phyloP scores from a whole-genome alignment of 371 early-diverging fungal species.

The Apophysomyces elegans region DNA sequence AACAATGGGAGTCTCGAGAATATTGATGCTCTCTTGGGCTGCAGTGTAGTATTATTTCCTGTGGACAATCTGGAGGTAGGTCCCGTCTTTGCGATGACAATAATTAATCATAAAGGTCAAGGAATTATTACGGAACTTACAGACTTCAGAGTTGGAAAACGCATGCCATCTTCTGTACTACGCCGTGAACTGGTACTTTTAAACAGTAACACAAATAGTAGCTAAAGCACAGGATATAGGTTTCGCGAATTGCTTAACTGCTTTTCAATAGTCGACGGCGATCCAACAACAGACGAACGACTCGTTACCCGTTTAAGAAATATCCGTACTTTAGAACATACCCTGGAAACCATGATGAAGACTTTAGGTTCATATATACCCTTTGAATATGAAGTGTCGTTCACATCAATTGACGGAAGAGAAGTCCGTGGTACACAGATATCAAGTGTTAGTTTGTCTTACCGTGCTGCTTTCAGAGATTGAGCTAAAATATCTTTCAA shows the following conservation, averaged over 20 bases:
- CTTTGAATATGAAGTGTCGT: constrained; percentile 32
- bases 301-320: constrained; percentile 34
- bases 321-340: constrained; percentile 44
- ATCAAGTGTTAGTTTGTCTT: not conserved
- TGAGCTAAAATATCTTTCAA: not conserved
- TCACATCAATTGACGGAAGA: not conserved
- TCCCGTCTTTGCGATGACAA: not conserved
- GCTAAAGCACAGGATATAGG: constrained; percentile 51
- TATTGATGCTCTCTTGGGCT: constrained; percentile 76
- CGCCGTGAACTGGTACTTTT: constrained; percentile 64
- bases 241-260: constrained; percentile 74
- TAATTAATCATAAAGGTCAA: not conserved
- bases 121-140: constrained; percentile 19
- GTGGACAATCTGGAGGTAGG: constrained; percentile 46
- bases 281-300: constrained; percentile 38
- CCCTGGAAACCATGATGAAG: constrained; percentile 44
- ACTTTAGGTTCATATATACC: constrained; percentile 47
- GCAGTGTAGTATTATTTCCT: constrained; percentile 63
- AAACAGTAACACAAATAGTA: not conserved
- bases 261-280: constrained; percentile 53
- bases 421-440: constrained; percentile 11
- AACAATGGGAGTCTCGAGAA: constrained; percentile 62
- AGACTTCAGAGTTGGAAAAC: constrained; percentile 29
- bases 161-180: constrained; percentile 59
- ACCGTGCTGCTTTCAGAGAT: not conserved